Conservation (phyloP, 2,329 filamentous ascomycete species). For the Aspergillus pseudoglaucus region DNA sequence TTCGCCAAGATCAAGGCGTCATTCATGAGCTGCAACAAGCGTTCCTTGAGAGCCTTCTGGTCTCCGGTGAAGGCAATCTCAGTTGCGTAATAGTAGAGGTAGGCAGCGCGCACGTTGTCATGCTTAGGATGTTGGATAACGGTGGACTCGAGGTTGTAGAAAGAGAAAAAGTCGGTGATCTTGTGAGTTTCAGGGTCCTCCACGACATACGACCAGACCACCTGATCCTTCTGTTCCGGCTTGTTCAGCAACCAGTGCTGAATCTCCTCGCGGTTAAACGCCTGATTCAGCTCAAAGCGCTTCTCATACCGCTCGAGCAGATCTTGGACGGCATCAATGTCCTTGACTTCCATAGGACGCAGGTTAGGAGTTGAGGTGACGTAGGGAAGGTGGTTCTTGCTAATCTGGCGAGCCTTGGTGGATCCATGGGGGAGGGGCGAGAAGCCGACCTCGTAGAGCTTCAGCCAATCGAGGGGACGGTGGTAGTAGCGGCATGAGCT, state of each 20-base stretch:
- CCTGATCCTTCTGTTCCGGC: conserved; percentile 62
- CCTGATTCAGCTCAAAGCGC: conserved; percentile 76
- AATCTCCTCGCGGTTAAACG: conserved; percentile 72
- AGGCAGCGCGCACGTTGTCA: conserved; percentile 76
- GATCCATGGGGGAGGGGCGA: conserved; percentile 77
- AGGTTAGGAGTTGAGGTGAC: conserved; percentile 67
- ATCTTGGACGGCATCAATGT: conserved; percentile 67
- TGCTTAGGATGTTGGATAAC: conserved; percentile 78
- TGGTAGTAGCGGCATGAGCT: conserved; percentile 95
- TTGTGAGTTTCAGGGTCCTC: conserved; percentile 65
- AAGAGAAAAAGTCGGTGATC: conserved; percentile 95
- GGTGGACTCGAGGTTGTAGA: conserved; percentile 90
- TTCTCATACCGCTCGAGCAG: conserved; percentile 71
- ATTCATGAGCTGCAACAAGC: conserved; percentile 71
- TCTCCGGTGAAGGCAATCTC: conserved; percentile 61
- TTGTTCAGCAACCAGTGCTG: conserved; percentile 81
- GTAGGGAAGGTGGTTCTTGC: conserved; percentile 76
- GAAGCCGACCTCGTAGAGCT: conserved; percentile 91
- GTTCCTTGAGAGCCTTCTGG: conserved; percentile 60
- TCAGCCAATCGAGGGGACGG: conserved; percentile 88
- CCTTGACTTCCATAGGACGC: conserved; percentile 70
- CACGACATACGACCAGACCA: conserved; percentile 90
- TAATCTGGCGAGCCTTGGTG: conserved; percentile 77
- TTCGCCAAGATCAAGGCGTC: conserved; percentile 88
- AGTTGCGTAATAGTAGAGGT: conserved; percentile 94